phyloP scores from a whole-genome alignment of 441 rosid species.

The Raphanus hybrid region DNA sequence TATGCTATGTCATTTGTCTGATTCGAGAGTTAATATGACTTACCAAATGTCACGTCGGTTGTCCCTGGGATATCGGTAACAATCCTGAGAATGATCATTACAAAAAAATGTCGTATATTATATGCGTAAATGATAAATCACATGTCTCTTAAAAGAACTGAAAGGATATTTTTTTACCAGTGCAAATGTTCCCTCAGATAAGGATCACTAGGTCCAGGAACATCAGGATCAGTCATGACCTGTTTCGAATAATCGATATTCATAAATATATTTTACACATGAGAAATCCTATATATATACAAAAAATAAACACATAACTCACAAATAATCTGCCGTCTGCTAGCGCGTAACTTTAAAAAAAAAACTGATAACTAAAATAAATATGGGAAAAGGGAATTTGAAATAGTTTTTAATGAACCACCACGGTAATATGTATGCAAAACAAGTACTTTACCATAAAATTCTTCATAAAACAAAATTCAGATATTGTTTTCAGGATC shows the following conservation, averaged over 20 bases:
- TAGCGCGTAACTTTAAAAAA: background rate
- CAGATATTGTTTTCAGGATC: background rate
- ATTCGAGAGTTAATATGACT: slow-evolving; percentile 26
- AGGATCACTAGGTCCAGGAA: slow-evolving; percentile 99
- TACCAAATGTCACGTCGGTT: slow-evolving; percentile 89
- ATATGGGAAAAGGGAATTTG: background rate
- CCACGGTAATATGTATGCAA: background rate
- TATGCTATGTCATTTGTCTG: background rate
- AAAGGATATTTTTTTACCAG: slow-evolving; percentile 52
- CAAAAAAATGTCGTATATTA: slow-evolving; percentile 11
- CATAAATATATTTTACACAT: slow-evolving; percentile 12
- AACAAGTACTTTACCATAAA: background rate
- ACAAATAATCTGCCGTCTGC: background rate
- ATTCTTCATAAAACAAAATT: background rate
- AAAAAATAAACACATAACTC: slow-evolving; percentile 3
- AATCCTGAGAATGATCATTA: slow-evolving; percentile 55
- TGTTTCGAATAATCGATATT: slow-evolving; percentile 38
- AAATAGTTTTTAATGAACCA: background rate
- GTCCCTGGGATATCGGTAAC: slow-evolving; percentile 97
- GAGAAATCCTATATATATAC: background rate
- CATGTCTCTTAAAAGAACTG: background rate
- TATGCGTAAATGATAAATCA: background rate
- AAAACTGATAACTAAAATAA: background rate
- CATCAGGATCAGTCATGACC: slow-evolving; percentile 99
- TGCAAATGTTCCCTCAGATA: slow-evolving; percentile 88